These are phyloP conservation scores for Talaromyces thailandensis DNA, from an alignment of 495 filamentous ascomycete species.

Conservation along the genomic window DNA sequence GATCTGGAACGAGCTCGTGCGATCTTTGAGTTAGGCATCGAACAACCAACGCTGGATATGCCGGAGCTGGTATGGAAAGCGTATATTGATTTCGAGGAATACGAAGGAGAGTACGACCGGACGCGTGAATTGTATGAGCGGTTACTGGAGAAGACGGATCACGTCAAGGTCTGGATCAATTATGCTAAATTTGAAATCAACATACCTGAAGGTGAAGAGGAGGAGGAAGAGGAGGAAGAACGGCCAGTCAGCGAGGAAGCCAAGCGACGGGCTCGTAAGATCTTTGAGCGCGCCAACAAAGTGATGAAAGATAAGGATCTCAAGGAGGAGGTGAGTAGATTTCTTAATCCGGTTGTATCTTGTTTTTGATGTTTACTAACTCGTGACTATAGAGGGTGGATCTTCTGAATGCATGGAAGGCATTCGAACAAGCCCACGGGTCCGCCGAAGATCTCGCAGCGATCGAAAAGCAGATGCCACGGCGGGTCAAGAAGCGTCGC, in stretches of 20 bases:
- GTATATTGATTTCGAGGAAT: constrained; percentile 97
- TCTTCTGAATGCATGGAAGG: constrained; percentile 82
- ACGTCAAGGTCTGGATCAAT: constrained; percentile 97
- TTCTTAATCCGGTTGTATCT: constrained; percentile 1
- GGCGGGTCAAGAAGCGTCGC: constrained; percentile 86
- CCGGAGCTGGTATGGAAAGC: constrained; percentile 94
- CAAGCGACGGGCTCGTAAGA: constrained; percentile 66
- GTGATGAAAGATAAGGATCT: constrained; percentile 86
- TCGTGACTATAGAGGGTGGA: constrained; percentile 53
- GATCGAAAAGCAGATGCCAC: constrained; percentile 87
- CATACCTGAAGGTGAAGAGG: constrained; percentile 56
- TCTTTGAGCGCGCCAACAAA: constrained; percentile 84
- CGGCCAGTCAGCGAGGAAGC: constrained; percentile 71
- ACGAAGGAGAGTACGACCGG: constrained; percentile 78
- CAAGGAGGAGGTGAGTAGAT: constrained; percentile 66
- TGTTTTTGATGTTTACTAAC: constrained; percentile 19
- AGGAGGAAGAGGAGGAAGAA: constrained; percentile 55
- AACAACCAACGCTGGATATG: constrained; percentile 86
- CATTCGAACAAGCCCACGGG: constrained; percentile 82
- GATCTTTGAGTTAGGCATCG: constrained; percentile 86
- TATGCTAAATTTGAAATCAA: constrained; percentile 97
- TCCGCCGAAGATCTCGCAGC: constrained; percentile 67
- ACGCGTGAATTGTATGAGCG: constrained; percentile 84
- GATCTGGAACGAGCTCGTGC: constrained; percentile 80
- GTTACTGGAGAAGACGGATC: constrained; percentile 83